Percentiles rank a stretch among this genome's conserved stretches.
Conservation (phyloP, 805 yeast genomes). For the Tetrapisispora iriomotensis region DNA sequence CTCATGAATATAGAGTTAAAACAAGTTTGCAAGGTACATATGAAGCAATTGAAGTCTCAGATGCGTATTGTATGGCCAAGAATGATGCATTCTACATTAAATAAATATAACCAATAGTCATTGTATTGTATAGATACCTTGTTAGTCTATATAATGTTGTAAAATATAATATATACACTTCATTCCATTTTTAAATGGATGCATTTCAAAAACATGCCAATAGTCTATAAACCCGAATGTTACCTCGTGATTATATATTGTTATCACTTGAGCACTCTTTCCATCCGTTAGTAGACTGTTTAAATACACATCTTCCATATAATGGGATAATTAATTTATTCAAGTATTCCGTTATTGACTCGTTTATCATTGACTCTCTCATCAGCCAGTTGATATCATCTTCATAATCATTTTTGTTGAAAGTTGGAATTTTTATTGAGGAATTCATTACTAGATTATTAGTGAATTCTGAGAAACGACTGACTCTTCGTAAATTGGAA, state of each 20-base stretch:
- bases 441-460: background rate
- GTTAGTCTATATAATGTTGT: background rate
- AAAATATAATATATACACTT: background rate
- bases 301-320: background rate
- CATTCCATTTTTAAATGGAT: too few relatives aligned
- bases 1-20: conserved; percentile 55
- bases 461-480: conserved; percentile 7
- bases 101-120: conserved; percentile 4
- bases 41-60: conserved; percentile 84
- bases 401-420: background rate
- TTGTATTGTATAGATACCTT: background rate
- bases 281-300: background rate
- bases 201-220: too few relatives aligned
- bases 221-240: too few relatives aligned
- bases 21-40: conserved; percentile 89
- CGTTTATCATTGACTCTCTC: background rate
- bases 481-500: background rate
- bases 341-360: background rate
- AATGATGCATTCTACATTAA: conserved; percentile 29
- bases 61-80: conserved; percentile 60
- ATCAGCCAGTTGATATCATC: conserved; percentile 1
- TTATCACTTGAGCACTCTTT: background rate
- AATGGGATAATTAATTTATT: background rate
- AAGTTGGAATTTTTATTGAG: background rate
- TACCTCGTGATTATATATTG: background rate